Conservation (phyloP, 352 stramenopile genomes). For the Plasmopara halstedii region DNA sequence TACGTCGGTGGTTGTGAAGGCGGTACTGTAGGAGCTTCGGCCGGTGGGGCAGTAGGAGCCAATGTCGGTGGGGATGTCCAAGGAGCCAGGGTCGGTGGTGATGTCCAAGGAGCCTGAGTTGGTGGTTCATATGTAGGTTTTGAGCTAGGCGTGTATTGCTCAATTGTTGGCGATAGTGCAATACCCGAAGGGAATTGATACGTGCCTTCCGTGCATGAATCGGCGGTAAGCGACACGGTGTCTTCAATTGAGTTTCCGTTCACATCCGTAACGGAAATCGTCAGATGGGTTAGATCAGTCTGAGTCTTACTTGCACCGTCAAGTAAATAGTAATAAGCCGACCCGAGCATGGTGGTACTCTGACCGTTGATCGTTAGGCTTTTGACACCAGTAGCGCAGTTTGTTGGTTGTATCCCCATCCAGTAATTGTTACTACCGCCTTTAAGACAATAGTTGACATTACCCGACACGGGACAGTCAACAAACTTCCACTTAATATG, state of each 20-base stretch:
- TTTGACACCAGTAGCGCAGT: constrained; percentile 27
- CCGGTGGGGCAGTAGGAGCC: background rate
- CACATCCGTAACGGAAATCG: constrained; percentile 46
- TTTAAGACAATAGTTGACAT: constrained; percentile 53
- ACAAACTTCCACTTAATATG: constrained; percentile 47
- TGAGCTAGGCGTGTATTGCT: constrained; percentile 8
- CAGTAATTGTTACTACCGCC: constrained; percentile 41
- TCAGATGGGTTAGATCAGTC: constrained; percentile 25
- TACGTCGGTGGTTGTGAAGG: constrained; percentile 9
- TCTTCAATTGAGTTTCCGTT: constrained; percentile 50
- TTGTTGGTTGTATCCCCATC: constrained; percentile 39
- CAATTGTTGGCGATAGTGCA: constrained; percentile 3
- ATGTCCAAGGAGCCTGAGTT: background rate
- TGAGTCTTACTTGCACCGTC: constrained; percentile 28
- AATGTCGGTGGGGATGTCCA: too few relatives aligned
- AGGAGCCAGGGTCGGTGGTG: too few relatives aligned
- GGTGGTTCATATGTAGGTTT: background rate
- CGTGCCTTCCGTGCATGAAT: constrained; percentile 38
- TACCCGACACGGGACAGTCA: constrained; percentile 34
- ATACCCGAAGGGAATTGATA: constrained; percentile 33
- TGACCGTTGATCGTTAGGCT: constrained; percentile 43
- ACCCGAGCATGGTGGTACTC: constrained; percentile 53
- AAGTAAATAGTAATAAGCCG: constrained; percentile 59
- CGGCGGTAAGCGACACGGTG: constrained; percentile 42
- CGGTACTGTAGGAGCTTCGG: constrained; percentile 1